Evolutionary conservation across 306 rosid genomes (phyloP), one percentile per base, ranked within the genome.

Genomic region (Cicer pinnatifidum): DNA sequence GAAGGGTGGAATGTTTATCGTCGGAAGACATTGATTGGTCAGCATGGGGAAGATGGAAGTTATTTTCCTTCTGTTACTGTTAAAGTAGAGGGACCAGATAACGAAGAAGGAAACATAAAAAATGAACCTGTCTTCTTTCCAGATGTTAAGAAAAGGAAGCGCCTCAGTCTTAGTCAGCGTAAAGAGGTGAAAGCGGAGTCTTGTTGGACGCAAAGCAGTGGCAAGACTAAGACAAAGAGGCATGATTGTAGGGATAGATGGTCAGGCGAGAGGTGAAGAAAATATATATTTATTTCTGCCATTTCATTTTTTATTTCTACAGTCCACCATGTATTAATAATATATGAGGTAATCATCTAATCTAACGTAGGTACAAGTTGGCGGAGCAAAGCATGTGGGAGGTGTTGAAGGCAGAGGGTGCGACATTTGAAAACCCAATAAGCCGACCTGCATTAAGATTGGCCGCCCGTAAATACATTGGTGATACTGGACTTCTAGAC

Each of bases 401-500:
- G 46, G 81, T 90, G 11, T 69, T 92, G 82, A 88, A 84, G 81
- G 85, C 86, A 61, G 84, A 82, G 74, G 94, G 86, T 11, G 97
- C 97, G 3, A 88, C 88, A n/a, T 90, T 86, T 84, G 79, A 73
- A 20, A 85, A 83, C 48, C 95, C 96, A 67, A 82, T 92, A 63
- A 20, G 92, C 67, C 88, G 96, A 76, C 80, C 78, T 64, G 89
- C 73, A 2, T 82, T 92, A 48, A 87, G 97, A 79, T 17, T 17
- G 53, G 86, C 88, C 43, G 96, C 94, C 16, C 96, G 92, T 61
- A 81, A 83, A 66, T 78, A 62, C 72, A 87, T 92, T 54, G 96
- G 96, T n/a, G 97, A 92, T 86, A 92, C 98, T 5, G 98, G 98
- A 67, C 85, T 92, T 72, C 85, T 92, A 17, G 98, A 92, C 63